A percentile compares a stretch with the other conserved stretches of the same genome.
phyloP scores from a whole-genome alignment of 176 grass and related monocot species.

The Secale cereale region DNA sequence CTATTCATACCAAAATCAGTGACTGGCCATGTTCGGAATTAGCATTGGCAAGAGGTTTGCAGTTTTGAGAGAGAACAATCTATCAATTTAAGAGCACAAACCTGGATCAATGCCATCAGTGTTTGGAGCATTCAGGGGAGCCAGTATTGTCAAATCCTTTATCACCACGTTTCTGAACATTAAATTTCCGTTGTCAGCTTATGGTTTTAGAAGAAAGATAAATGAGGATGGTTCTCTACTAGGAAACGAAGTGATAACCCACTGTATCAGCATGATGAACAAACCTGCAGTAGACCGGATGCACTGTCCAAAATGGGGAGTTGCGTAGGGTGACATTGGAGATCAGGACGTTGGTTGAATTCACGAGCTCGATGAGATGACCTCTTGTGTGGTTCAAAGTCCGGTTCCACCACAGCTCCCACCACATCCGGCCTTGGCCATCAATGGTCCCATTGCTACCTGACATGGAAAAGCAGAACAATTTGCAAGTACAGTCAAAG shows the following conservation, averaged over 20 bases:
- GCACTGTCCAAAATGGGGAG: conserved; percentile 98
- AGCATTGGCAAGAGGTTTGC: not conserved
- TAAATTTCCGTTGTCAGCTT: not conserved
- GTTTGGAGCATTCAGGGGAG: conserved; percentile 82
- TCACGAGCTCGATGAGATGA: conserved; percentile 76
- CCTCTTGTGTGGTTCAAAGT: conserved; percentile 85
- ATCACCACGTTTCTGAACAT: conserved; percentile 77
- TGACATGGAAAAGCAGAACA: conserved; percentile 19
- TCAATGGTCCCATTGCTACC: conserved; percentile 88
- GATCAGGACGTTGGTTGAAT: conserved; percentile 70
- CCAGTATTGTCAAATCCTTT: conserved; percentile 65
- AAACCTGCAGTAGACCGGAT: conserved; percentile 94
- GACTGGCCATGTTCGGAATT: not conserved
- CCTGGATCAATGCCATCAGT: conserved; percentile 99
- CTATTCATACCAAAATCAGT: not conserved
- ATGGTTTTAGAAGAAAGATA: not conserved
- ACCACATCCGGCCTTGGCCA: conserved; percentile 91
- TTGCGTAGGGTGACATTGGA: conserved; percentile 72
- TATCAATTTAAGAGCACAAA: conserved; percentile 8
- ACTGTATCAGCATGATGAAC: not conserved
- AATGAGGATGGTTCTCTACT: not conserved
- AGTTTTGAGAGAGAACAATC: not conserved
- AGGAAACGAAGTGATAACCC: not conserved
- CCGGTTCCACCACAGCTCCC: conserved; percentile 89
- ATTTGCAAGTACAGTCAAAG: conserved; percentile 9